Conservation (phyloP, 2,329 filamentous ascomycete species). For the Fonsecaea nubica region DNA sequence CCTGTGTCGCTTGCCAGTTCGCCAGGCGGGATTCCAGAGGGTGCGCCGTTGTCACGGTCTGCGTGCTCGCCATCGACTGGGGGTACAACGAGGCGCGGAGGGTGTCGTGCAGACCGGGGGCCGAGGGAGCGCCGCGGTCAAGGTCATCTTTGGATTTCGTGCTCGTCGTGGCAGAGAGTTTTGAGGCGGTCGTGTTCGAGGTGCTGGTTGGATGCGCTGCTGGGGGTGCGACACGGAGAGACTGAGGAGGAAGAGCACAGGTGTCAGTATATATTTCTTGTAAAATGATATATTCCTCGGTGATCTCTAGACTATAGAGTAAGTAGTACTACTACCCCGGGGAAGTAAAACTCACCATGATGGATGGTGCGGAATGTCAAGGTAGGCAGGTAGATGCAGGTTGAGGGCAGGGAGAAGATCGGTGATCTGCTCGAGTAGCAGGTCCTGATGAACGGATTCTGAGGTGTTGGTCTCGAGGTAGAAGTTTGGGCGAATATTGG, state of each 20-base stretch:
- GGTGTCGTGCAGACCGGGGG: constrained; percentile 90
- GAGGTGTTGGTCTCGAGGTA: too few species aligned
- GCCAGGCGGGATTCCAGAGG: constrained; percentile 90
- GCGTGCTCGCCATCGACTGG: constrained; percentile 49
- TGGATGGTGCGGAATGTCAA: background rate
- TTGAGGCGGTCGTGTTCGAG: constrained; percentile 65
- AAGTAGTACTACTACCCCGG: background rate
- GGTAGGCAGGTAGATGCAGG: background rate
- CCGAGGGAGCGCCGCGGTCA: constrained; percentile 79
- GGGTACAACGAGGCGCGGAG: constrained; percentile 73
- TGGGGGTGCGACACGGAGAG: constrained; percentile 86
- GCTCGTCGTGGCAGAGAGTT: constrained; percentile 53
- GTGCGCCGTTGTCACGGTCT: constrained; percentile 67
- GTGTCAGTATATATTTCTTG: background rate
- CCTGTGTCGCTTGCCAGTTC: constrained; percentile 89
- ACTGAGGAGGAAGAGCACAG: constrained; percentile 56
- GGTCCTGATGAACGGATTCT: too few species aligned
- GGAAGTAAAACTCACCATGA: constrained; percentile 9
- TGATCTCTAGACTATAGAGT: background rate
- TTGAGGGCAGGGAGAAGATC: background rate
- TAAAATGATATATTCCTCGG: background rate
- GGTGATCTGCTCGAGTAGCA: too few species aligned
- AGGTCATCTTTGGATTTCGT: constrained; percentile 47
- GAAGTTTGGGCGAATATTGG: too few species aligned
- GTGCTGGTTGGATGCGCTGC: constrained; percentile 69